phyloP scores from a whole-genome alignment of 2,329 filamentous ascomycete species.

The Cladosporium sp. region DNA sequence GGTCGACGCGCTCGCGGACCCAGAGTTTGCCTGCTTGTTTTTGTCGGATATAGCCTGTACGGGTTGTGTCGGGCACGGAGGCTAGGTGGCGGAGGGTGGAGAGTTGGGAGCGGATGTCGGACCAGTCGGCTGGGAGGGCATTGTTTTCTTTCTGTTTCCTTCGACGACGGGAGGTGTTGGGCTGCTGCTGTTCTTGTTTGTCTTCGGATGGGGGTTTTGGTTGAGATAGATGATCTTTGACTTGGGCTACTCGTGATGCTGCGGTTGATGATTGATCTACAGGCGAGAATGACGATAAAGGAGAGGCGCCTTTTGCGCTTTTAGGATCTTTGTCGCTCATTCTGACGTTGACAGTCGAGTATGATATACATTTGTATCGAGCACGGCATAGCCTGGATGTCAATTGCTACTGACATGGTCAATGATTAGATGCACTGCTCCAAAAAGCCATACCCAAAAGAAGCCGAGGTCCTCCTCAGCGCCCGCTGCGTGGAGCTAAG shows the following conservation, averaged over 20 bases:
- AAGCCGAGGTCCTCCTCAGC: slow-evolving; percentile 12
- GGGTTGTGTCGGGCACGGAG: slow-evolving; percentile 50
- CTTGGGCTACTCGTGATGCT: slow-evolving; percentile 24
- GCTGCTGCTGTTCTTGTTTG: slow-evolving; percentile 6
- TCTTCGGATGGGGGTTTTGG: slow-evolving; percentile 16
- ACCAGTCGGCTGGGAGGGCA: slow-evolving; percentile 55
- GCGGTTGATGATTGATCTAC: slow-evolving; percentile 17
- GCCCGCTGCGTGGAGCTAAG: neutral
- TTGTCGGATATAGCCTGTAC: slow-evolving; percentile 58
- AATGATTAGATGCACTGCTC: neutral
- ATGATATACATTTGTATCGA: too few species aligned
- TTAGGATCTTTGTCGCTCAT: neutral
- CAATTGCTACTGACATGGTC: too few species aligned
- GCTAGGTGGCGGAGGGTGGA: slow-evolving; percentile 49
- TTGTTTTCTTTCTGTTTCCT: slow-evolving; percentile 34
- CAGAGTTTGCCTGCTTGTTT: slow-evolving; percentile 62
- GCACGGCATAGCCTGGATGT: too few species aligned
- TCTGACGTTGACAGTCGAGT: neutral
- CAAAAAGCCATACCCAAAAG: neutral
- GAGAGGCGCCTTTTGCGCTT: neutral
- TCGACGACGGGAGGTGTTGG: slow-evolving; percentile 16
- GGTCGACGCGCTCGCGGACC: slow-evolving; percentile 58
- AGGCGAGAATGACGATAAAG: too few species aligned
- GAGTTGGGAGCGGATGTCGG: slow-evolving; percentile 58
- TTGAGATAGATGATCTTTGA: slow-evolving; percentile 34